Conservation (phyloP, 2,329 filamentous ascomycete genomes). For the Bipolaris sorokiniana region DNA sequence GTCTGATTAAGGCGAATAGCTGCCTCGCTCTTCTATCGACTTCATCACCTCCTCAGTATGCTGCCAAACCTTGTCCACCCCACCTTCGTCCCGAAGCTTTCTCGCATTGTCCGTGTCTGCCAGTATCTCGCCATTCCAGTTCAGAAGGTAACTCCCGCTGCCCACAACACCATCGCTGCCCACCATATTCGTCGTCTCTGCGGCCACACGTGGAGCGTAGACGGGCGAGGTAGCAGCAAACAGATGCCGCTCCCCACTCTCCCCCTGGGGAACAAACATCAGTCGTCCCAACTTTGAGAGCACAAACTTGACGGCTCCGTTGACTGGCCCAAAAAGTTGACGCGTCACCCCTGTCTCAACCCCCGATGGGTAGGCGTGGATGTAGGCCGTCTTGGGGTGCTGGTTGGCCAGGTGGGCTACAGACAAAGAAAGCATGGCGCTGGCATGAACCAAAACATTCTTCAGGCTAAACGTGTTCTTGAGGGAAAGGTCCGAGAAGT, state of each 20-base stretch:
- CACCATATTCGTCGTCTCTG: constrained; percentile 14
- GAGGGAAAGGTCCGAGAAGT: constrained; percentile 37
- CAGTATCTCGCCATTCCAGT: constrained; percentile 33
- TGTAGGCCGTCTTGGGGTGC: constrained; percentile 31
- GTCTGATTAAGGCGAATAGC: neutral
- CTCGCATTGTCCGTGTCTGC: constrained; percentile 24
- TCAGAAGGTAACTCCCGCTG: constrained; percentile 36
- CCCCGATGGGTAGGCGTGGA: constrained; percentile 36
- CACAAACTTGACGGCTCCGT: constrained; percentile 7
- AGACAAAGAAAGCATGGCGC: constrained; percentile 36
- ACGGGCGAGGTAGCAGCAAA: constrained; percentile 36
- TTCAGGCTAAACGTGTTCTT: constrained; percentile 34
- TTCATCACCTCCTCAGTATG: constrained; percentile 43
- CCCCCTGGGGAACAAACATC: constrained; percentile 29
- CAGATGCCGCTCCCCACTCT: constrained; percentile 46
- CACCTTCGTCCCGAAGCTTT: constrained; percentile 30
- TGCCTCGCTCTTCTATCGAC: constrained; percentile 26
- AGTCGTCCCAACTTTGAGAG: constrained; percentile 18
- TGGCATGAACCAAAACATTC: constrained; percentile 32
- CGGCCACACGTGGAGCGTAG: constrained; percentile 28
- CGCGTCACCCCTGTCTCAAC: constrained; percentile 32
- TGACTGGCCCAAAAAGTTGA: constrained; percentile 15
- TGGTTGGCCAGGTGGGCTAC: constrained; percentile 30
- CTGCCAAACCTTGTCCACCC: constrained; percentile 37
- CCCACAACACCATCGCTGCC: constrained; percentile 34